A percentile compares a stretch with the other conserved stretches of the same genome.
Evolutionary conservation across 2,329 filamentous ascomycete species (phyloP).

Genomic region (Beauveria australis): DNA sequence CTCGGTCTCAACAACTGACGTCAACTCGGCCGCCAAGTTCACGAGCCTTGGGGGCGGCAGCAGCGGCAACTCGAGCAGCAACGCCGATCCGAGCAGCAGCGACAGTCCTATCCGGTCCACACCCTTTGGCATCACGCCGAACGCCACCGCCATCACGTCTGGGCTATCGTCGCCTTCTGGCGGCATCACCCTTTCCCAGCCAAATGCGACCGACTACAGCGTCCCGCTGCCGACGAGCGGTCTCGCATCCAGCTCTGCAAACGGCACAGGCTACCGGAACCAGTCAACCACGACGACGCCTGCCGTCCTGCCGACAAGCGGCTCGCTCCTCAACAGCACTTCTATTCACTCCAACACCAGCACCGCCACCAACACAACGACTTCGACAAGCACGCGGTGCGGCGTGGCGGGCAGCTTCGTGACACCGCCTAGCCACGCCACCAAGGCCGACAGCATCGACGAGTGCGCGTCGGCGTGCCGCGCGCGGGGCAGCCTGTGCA

Average conservation of each 20-base stretch:
- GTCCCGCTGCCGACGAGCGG: neutral
- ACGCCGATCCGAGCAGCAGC: too few relatives aligned
- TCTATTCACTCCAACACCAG: neutral
- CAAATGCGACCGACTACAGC: neutral
- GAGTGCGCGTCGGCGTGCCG: constrained; percentile 3
- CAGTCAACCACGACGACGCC: neutral
- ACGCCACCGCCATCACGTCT: neutral
- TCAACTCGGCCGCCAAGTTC: neutral
- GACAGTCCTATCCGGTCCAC: neutral
- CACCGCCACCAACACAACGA: neutral
- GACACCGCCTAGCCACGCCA: constrained; percentile 2
- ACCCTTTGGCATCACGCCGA: neutral
- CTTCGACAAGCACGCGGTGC: neutral
- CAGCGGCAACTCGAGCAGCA: too few relatives aligned
- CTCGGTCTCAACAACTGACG: neutral
- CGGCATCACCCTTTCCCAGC: neutral
- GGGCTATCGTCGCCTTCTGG: too few relatives aligned
- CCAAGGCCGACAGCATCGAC: constrained; percentile 7
- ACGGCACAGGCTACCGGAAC: neutral
- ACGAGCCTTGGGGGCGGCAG: neutral
- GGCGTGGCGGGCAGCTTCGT: constrained; percentile 8
- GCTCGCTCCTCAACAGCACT: neutral
- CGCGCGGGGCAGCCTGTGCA: neutral
- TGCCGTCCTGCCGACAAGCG: neutral
- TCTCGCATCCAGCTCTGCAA: neutral